These are phyloP conservation scores for Firmiana major DNA, from an alignment of 345 rosid genomes.

Conservation along the genomic window DNA sequence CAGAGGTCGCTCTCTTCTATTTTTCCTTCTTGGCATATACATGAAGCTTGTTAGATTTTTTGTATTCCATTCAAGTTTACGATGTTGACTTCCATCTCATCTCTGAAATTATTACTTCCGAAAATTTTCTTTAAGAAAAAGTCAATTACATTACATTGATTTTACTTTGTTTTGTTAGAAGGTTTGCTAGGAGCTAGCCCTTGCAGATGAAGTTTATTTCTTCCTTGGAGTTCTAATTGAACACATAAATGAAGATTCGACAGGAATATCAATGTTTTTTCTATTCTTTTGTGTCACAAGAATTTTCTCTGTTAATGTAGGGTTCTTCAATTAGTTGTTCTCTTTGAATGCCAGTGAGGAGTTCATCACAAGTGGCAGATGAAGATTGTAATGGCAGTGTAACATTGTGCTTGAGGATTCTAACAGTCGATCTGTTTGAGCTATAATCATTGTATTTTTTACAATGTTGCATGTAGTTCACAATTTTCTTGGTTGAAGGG, in stretches of 20 bases:
- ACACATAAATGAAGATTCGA: neutral
- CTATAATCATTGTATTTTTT: too few relatives aligned
- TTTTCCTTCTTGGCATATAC: neutral
- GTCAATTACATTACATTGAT: neutral
- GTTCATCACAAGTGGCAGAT: too few relatives aligned
- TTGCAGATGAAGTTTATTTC: neutral
- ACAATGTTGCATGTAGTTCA: neutral
- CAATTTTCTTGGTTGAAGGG: neutral
- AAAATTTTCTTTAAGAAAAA: neutral
- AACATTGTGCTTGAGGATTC: neutral
- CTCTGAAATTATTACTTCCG: neutral
- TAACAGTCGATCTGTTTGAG: neutral
- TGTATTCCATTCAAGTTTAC: neutral
- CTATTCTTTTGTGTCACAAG: too few relatives aligned
- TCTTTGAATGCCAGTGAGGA: too few relatives aligned
- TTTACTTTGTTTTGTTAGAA: neutral
- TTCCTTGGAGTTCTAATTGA: neutral
- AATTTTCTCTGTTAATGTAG: too few relatives aligned
- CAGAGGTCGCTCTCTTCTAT: neutral
- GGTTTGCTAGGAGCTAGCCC: neutral
- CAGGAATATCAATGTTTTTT: too few relatives aligned
- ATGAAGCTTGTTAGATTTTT: neutral
- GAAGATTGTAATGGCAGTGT: too few relatives aligned
- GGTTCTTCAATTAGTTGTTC: neutral
- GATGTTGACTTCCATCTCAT: conserved; percentile 22